phyloP scores from a whole-genome alignment of 768 basidiomycete species.

The Termitomyces sp. region DNA sequence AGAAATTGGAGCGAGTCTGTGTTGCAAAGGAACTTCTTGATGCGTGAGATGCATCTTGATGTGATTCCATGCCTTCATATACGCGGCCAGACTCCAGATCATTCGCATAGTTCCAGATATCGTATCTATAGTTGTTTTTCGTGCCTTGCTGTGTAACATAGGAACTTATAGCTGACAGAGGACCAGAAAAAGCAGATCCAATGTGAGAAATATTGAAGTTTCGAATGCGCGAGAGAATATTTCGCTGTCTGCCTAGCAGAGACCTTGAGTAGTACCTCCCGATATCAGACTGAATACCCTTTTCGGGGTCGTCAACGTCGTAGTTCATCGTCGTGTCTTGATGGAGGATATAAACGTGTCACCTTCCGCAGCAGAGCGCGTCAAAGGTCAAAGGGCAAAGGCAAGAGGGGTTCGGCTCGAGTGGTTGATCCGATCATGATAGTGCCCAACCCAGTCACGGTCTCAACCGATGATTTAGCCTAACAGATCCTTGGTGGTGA shows the following conservation, averaged over 20 bases:
- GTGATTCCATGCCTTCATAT: not conserved
- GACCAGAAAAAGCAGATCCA: conserved; percentile 17
- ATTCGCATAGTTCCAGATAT: conserved; percentile 7
- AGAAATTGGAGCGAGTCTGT: conserved; percentile 15
- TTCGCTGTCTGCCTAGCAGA: not conserved
- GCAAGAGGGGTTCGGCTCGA: no score
- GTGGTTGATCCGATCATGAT: not conserved
- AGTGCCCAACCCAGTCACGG: not conserved
- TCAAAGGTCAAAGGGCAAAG: no score
- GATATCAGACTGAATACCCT: not conserved
- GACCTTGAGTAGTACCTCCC: not conserved
- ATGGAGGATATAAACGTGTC: not conserved
- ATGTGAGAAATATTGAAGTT: conserved; percentile 18
- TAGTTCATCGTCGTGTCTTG: conserved; percentile 8
- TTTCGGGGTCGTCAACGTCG: conserved; percentile 12
- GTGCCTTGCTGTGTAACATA: conserved; percentile 8
- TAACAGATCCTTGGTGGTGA: not conserved
- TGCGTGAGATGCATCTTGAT: conserved; percentile 1
- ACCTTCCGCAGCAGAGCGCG: not conserved
- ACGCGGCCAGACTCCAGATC: conserved; percentile 12
- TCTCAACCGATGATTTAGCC: not conserved
- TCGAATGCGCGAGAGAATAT: conserved; percentile 16
- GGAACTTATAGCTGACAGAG: conserved; percentile 10
- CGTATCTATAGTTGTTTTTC: not conserved
- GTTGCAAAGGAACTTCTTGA: conserved; percentile 14